A percentile compares a stretch with the other conserved stretches of the same genome.
phyloP scores from a whole-genome alignment of 2,329 filamentous ascomycete species.

The Nemania abortiva region DNA sequence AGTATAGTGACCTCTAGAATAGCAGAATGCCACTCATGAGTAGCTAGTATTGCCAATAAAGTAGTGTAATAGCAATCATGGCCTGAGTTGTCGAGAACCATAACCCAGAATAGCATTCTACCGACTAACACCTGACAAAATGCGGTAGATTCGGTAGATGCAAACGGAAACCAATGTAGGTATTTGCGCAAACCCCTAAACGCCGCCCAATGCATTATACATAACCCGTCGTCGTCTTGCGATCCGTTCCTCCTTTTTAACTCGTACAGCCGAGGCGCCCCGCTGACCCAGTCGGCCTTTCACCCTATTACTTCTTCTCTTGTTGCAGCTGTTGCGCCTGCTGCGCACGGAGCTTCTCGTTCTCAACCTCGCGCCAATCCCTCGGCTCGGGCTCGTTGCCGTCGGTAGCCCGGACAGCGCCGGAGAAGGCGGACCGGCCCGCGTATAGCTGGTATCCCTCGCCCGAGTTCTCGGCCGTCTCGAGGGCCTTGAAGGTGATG shows the following conservation, averaged over 20 bases:
- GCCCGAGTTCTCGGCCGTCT: constrained; percentile 69
- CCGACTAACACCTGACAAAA: not conserved
- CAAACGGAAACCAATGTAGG: constrained; percentile 19
- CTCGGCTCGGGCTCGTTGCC: constrained; percentile 72
- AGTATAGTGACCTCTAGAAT: not conserved
- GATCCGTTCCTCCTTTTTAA: constrained; percentile 8
- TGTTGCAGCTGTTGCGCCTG: constrained; percentile 42
- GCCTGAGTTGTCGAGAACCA: not conserved
- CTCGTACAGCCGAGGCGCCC: constrained; percentile 16
- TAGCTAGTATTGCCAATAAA: not conserved
- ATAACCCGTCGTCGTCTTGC: constrained; percentile 12
- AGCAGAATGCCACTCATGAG: not conserved
- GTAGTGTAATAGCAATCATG: not conserved
- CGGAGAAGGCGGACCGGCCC: constrained; percentile 76
- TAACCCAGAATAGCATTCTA: not conserved
- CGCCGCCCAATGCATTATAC: constrained; percentile 49
- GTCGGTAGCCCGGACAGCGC: constrained; percentile 72
- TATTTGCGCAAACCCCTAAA: constrained; percentile 40
- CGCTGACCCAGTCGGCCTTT: not conserved
- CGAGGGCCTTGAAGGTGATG: constrained; percentile 72
- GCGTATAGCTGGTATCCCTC: constrained; percentile 81
- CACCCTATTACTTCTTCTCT: constrained; percentile 41
- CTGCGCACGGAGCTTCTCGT: constrained; percentile 67
- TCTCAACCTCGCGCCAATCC: constrained; percentile 75
- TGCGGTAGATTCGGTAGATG: constrained; percentile 12